Base-by-base conservation (phyloP, 441 rosid species). In the Kokia cookei region DNA sequence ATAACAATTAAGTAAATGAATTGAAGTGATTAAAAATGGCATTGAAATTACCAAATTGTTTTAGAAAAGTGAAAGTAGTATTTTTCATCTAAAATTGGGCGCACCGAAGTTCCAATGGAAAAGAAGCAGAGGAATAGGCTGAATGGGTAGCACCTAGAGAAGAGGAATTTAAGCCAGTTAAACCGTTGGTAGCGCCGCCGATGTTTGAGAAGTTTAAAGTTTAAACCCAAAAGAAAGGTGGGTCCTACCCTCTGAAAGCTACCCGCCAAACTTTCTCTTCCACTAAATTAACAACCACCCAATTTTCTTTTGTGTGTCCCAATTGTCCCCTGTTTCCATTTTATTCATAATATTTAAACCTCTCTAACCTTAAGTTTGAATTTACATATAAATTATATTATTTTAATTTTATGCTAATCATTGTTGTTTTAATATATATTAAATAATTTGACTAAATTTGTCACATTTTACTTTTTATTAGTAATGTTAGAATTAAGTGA, bases 271-370 rank as follows among this genome's bases (percentile, higher is more conserved):
- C 19, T 19, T 40, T 72, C 32, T 26, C 50, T 26, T 53, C 82
- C 87, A 77, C 87, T 65, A 75, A 75, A 12, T 10, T 27, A 3
- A 11, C 7, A 51, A 47, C 69, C 78, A 77, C 26, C 27, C 60
- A 55, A 55, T 2, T 7, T 55, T 55, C 35, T 5, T 53, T n/a
- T 54, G 13, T 19, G 19, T 17, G 59, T 54, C 26, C 27, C 59
- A n/a, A 32, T 17, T n/a, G 19, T 17, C 19, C 8, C 0, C 6
- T 51, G 15, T 51, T 51, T 51, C 1, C 35, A 32, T 32, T 32
- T 32, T 32, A n/a, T 32, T 32, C 35, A 32, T 32, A 32, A 32
- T 32, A 32, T 32, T 32, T 4, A 32, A 32, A 32, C 35, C 35
- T 32, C 35, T 32, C 6, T 32, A 4, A 32, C 5, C 35, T 32